Percentiles rank a stretch among this genome's conserved stretches.
Evolutionary conservation across 148 eudicot genomes (phyloP).

Genomic region (Rhododendron mucronatum): DNA sequence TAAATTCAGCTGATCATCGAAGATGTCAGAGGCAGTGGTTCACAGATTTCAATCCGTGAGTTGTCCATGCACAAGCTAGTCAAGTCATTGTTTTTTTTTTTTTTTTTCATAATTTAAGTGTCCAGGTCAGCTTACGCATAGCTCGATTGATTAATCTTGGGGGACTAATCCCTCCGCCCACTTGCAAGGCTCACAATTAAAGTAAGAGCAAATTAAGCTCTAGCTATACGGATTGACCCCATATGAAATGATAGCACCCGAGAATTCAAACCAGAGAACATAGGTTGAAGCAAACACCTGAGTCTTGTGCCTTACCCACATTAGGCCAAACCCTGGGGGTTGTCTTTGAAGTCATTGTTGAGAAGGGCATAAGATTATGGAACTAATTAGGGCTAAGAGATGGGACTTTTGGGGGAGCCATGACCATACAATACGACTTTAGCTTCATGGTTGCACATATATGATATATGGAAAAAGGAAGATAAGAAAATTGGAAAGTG

Average conservation of each 20-base stretch:
- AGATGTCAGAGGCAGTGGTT: not conserved
- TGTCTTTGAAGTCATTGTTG: not conserved
- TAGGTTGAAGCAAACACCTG: no score
- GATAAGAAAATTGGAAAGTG: not conserved
- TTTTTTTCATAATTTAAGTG: no score
- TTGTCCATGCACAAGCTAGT: not conserved
- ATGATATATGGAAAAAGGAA: no score
- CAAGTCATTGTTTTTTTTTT: no score
- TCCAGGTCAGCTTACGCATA: no score
- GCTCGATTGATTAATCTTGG: not conserved
- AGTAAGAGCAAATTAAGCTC: no score
- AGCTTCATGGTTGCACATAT: not conserved
- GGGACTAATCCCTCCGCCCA: no score
- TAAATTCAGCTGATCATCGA: not conserved
- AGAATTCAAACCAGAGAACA: no score
- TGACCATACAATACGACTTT: constrained; percentile 21
- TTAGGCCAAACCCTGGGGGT: no score
- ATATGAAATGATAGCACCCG: no score
- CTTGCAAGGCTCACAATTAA: not conserved
- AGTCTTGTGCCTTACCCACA: no score
- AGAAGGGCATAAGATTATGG: not conserved
- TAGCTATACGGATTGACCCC: not conserved
- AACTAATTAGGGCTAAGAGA: constrained; percentile 6
- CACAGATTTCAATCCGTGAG: not conserved
- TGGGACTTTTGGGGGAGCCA: constrained; percentile 20